Conservation (phyloP, 768 basidiomycete genomes). For the Lyophyllum atratum region DNA sequence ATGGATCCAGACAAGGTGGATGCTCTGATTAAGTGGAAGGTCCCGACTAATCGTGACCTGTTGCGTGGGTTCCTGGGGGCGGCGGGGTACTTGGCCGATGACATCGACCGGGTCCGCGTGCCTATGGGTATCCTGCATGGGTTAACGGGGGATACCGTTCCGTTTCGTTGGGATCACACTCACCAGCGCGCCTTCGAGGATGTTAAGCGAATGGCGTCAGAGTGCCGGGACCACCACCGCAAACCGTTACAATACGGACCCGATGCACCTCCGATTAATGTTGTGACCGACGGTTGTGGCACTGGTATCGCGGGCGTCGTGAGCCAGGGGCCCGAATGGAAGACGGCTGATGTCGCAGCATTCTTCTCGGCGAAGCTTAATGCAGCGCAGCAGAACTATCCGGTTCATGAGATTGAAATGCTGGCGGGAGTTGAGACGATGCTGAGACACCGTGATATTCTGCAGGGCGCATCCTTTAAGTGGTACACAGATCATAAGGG, state of each 20-base stretch:
- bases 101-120: conserved; percentile 19
- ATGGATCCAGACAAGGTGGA: neutral
- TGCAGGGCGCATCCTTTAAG: neutral
- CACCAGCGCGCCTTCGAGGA: conserved; percentile 7
- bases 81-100: conserved; percentile 31
- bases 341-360: neutral
- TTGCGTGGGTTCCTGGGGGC: conserved; percentile 31
- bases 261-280: neutral
- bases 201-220: conserved; percentile 21
- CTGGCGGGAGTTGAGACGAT: conserved; percentile 1
- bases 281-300: neutral
- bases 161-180: conserved; percentile 13
- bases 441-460: neutral
- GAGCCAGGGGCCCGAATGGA: neutral
- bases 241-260: neutral
- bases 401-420: neutral
- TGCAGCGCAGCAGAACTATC: neutral
- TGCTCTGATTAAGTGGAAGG: conserved; percentile 5
- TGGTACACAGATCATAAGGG: conserved; percentile 1
- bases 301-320: neutral
- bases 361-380: conserved; percentile 3
- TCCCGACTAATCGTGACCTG: conserved; percentile 22
- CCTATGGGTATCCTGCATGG: conserved; percentile 26
- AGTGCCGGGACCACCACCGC: conserved; percentile 7
- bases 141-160: conserved; percentile 4